Evolutionary conservation across 768 basidiomycete genomes (phyloP).

Genomic region (Naganishia kalamii): DNA sequence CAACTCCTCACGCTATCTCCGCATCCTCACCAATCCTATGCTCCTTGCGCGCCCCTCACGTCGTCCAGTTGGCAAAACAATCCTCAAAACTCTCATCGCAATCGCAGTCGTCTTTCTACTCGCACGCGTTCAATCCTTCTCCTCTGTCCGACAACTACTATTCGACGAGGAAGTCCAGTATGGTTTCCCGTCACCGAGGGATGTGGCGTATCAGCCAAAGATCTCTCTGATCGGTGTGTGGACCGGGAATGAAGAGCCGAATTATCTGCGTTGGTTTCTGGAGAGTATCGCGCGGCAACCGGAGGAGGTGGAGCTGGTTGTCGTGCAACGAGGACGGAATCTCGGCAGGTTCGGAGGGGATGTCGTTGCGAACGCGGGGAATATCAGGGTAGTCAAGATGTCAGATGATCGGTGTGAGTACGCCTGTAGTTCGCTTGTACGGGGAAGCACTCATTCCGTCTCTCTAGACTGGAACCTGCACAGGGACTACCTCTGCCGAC

Average conservation of each 20-base stretch:
- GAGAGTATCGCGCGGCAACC: slow-evolving; percentile 26
- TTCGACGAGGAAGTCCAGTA: not conserved
- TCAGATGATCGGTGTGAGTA: slow-evolving; percentile 14
- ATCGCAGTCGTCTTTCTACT: not conserved
- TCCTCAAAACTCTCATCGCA: not conserved
- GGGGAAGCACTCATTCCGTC: not conserved
- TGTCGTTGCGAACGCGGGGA: slow-evolving; percentile 5
- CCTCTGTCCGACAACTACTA: not conserved
- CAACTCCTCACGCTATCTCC: too few relatives aligned
- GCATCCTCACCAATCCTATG: too few relatives aligned
- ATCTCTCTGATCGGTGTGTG: slow-evolving; percentile 13
- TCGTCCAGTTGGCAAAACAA: not conserved
- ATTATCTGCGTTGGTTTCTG: slow-evolving; percentile 23
- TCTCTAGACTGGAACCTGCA: slow-evolving; percentile 7
- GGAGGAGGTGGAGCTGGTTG: slow-evolving; percentile 24
- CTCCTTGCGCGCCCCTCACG: too few relatives aligned
- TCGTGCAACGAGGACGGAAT: slow-evolving; percentile 23
- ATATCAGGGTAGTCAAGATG: slow-evolving; percentile 26
- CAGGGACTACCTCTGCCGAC: slow-evolving; percentile 26
- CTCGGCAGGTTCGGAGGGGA: slow-evolving; percentile 14
- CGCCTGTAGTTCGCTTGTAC: slow-evolving; percentile 5
- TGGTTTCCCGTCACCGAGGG: not conserved
- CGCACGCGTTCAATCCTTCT: not conserved
- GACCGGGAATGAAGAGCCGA: not conserved
- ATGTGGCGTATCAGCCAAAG: slow-evolving; percentile 4